Conservation (phyloP, 257 asterid genomes). For the Jacaranda copaia region DNA sequence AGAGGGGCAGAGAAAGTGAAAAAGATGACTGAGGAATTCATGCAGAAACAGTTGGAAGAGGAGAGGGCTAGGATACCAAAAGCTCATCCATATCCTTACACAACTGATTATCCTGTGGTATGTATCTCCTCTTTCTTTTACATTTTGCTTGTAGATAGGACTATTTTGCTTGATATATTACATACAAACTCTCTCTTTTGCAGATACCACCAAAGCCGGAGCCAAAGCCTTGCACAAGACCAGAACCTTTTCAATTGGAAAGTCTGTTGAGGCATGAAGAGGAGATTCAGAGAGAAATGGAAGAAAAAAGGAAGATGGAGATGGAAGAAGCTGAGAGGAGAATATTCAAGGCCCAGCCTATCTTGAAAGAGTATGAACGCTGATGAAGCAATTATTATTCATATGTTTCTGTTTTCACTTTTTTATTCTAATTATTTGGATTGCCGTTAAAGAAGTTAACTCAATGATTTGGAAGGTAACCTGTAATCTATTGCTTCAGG, state of each 20-base stretch:
- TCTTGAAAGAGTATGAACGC: slow-evolving; percentile 71
- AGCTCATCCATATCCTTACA: slow-evolving; percentile 95
- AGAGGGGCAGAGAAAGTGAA: slow-evolving; percentile 91
- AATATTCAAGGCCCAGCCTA: slow-evolving; percentile 83
- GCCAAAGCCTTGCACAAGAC: slow-evolving; percentile 88
- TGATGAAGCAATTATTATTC: neutral
- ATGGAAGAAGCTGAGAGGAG: slow-evolving; percentile 87
- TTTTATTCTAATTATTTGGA: neutral
- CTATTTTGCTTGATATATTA: neutral
- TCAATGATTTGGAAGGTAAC: neutral
- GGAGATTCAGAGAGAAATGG: slow-evolving; percentile 85
- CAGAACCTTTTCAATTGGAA: slow-evolving; percentile 89
- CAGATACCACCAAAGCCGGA: slow-evolving; percentile 96
- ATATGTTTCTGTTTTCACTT: neutral
- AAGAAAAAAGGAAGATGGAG: slow-evolving; percentile 76
- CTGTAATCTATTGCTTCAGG: slow-evolving; percentile 45
- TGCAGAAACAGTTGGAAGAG: slow-evolving; percentile 80
- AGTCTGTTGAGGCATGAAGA: slow-evolving; percentile 89
- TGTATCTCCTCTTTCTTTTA: neutral
- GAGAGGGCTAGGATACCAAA: slow-evolving; percentile 79
- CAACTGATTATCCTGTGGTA: slow-evolving; percentile 97
- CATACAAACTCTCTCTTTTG: slow-evolving; percentile 4
- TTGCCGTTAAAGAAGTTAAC: neutral
- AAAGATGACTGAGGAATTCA: slow-evolving; percentile 61
- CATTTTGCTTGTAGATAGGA: neutral